A percentile compares a stretch with the other conserved stretches of the same genome.
These are phyloP conservation scores for Theobroma cacao DNA, from an alignment of 345 rosid species.

Conservation along the genomic window DNA sequence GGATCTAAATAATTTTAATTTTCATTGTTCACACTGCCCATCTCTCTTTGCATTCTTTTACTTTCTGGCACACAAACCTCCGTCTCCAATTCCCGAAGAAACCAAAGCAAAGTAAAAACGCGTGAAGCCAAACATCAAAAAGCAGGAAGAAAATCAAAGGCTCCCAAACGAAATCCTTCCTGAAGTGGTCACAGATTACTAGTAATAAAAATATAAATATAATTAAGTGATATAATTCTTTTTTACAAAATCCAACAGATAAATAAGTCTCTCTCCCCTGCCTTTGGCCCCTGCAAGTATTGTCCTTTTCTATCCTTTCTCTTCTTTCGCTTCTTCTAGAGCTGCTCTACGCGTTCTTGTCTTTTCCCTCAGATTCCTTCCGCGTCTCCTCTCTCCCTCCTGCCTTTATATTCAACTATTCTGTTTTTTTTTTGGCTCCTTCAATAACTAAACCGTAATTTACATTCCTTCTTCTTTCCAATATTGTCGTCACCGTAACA, in stretches of 20 bases:
- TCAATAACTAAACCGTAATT: neutral
- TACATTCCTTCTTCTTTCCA: conserved; percentile 21
- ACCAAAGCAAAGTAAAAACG: neutral
- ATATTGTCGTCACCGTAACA: neutral
- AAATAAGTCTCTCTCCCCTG: conserved; percentile 2
- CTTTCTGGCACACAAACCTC: neutral
- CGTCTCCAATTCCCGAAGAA: neutral
- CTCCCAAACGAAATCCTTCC: no score
- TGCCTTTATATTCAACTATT: neutral
- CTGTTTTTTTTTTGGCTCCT: neutral
- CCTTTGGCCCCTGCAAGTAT: conserved; percentile 12
- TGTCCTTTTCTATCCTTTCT: neutral
- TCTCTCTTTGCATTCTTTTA: neutral
- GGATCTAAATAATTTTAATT: no score
- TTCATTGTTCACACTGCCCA: no score
- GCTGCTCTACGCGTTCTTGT: conserved; percentile 36
- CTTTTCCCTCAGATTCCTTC: conserved; percentile 29
- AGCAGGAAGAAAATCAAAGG: neutral
- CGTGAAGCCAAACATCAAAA: neutral
- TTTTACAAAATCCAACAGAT: neutral
- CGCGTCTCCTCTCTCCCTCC: conserved; percentile 22
- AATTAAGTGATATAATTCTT: no score
- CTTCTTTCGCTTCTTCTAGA: neutral
- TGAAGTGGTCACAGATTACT: conserved; percentile 8
- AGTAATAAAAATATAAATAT: no score